Evolutionary conservation across 257 asterid species (phyloP), one percentile per base, ranked within the genome.

Genomic region (Petunia secreta): DNA sequence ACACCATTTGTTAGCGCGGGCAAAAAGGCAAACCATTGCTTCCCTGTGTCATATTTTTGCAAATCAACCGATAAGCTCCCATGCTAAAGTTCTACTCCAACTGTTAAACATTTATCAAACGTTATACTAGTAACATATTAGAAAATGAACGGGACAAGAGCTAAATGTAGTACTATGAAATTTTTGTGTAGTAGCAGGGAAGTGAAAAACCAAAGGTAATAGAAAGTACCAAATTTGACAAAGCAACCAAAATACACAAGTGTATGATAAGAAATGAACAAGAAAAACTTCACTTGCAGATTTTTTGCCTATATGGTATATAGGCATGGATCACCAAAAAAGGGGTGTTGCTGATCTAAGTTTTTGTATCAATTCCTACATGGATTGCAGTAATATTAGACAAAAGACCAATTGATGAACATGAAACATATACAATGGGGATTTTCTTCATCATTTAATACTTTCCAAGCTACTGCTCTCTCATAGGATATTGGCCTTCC

Each of bases 391-490:
- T 25, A 75, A 34, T 60, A 67, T 83, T 69, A 88, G 53, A 92
- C 93, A 76, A 95, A 95, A 16, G 96, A 95, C 99, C 98, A 93
- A 74, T 95, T 93, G 63, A 89, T 59, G 71, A 95, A 92, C 94
- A 89, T 92, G 91, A 95, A 92, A 86, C 97, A 93, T 38, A 95
- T 81, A 87, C 98, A 95, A 80, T 95, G 98, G 0, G 93, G 91
- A 66, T 90, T 90, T 86, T 95, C 97, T 71, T 91, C 97, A 43
- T 92, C 97, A 43, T 93, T 89, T 93, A 95, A 80, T 77, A 88
- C 91, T 75, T 88, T 88, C 91, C 91, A 88, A 13, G 91, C 89
- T 40, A 88, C 87, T 50, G 89, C 89, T 59, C 87, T 88, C 84
- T 88, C 91, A 10, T 86, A 88, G 0, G 91, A 82, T 38, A 88